These are phyloP conservation scores for Wallemia mellicola DNA, from an alignment of 1,284 basidiomycete genomes.

Conservation along the genomic window DNA sequence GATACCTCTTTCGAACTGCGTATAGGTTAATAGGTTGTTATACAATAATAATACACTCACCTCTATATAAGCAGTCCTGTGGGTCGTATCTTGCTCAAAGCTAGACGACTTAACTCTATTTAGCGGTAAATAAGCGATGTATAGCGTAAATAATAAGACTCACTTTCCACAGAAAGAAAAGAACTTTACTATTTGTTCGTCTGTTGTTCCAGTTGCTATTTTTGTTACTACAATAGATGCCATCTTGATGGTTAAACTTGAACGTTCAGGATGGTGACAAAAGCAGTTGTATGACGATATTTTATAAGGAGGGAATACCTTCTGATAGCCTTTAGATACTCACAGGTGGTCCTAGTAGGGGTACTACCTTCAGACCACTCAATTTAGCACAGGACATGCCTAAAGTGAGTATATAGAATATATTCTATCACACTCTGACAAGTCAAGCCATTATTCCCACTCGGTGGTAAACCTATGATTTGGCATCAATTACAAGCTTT, in stretches of 20 bases:
- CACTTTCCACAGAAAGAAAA: slow-evolving; percentile 11
- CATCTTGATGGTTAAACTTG: neutral
- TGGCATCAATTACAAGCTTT: slow-evolving; percentile 22
- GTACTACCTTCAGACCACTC: neutral
- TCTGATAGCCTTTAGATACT: neutral
- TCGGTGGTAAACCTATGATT: slow-evolving; percentile 18
- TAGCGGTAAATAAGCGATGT: slow-evolving; percentile 7
- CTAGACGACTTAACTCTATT: slow-evolving; percentile 3
- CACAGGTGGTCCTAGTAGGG: neutral
- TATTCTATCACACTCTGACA: slow-evolving; percentile 3
- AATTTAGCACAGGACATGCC: neutral
- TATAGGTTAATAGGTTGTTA: neutral
- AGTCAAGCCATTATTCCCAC: slow-evolving; percentile 9
- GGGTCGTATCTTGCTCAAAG: neutral
- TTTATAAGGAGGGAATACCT: too few relatives aligned
- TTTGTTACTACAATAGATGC: slow-evolving; percentile 8
- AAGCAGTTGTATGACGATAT: too few relatives aligned
- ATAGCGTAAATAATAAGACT: slow-evolving; percentile 6
- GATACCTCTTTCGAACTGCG: neutral
- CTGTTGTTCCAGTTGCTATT: slow-evolving; percentile 8
- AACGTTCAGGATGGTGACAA: neutral
- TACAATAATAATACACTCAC: slow-evolving; percentile 1
- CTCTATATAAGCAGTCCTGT: slow-evolving; percentile 3
- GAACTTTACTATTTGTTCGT: slow-evolving; percentile 10
- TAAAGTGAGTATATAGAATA: neutral